Percentiles rank a stretch among this genome's conserved stretches.
Evolutionary conservation across 208 protist genomes (phyloP).

Genomic region (Spironucleus salmonicida): DNA sequence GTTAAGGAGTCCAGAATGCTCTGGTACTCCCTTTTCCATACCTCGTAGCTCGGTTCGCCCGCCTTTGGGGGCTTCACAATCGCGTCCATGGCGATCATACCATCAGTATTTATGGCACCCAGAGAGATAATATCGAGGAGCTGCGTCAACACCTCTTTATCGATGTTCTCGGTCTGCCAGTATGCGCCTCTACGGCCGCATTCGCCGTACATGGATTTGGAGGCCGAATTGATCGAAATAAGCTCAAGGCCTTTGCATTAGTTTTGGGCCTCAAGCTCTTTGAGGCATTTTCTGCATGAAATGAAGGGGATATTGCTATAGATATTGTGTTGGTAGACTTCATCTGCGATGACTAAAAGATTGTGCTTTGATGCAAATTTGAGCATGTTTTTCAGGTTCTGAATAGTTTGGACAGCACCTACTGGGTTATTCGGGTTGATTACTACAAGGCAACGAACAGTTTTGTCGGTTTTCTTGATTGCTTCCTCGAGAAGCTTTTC

Average conservation of each 20-base stretch:
- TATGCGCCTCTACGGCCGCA: slow-evolving; percentile 93
- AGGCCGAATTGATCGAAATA: slow-evolving; percentile 86
- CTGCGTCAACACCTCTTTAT: slow-evolving; percentile 48
- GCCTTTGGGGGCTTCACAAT: slow-evolving; percentile 76
- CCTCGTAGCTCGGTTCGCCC: slow-evolving; percentile 65
- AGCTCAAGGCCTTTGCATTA: slow-evolving; percentile 54
- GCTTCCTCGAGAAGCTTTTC: slow-evolving; percentile 53
- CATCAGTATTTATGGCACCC: slow-evolving; percentile 78
- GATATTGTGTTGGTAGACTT: slow-evolving; percentile 96
- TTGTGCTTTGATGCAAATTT: slow-evolving; percentile 53
- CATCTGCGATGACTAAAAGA: slow-evolving; percentile 84
- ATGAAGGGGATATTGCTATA: slow-evolving; percentile 64
- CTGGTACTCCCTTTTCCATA: slow-evolving; percentile 50
- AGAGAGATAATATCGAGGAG: slow-evolving; percentile 84
- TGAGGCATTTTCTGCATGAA: slow-evolving; percentile 63
- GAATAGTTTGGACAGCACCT: slow-evolving; percentile 60
- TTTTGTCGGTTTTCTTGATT: slow-evolving; percentile 54
- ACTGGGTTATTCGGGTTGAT: slow-evolving; percentile 98
- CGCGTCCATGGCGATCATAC: slow-evolving; percentile 64
- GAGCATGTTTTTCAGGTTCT: slow-evolving; percentile 61
- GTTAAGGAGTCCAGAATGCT: neutral
- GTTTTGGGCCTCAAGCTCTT: slow-evolving; percentile 49
- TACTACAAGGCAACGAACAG: slow-evolving; percentile 68
- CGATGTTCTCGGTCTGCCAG: slow-evolving; percentile 66
- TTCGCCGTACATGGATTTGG: slow-evolving; percentile 73